phyloP scores from a whole-genome alignment of 352 stramenopile genomes.

The Pythium monospermum region DNA sequence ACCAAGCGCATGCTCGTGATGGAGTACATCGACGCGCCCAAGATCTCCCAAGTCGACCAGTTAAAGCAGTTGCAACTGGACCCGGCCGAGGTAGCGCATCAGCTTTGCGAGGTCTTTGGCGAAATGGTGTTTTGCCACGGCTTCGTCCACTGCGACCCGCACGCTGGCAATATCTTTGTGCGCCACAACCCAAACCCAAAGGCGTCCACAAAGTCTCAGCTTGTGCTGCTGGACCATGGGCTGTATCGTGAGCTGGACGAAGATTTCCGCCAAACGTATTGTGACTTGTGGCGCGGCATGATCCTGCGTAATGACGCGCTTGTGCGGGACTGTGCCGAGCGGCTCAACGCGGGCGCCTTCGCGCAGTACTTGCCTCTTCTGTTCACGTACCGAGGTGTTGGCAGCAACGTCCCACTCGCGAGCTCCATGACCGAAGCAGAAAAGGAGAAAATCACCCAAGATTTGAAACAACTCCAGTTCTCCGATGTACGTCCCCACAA shows the following conservation, averaged over 20 bases:
- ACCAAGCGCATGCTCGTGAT: constrained; percentile 93
- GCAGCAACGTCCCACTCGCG: constrained; percentile 53
- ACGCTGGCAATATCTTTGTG: constrained; percentile 94
- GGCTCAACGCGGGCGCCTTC: constrained; percentile 52
- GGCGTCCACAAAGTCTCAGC: constrained; percentile 63
- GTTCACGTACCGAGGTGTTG: constrained; percentile 82
- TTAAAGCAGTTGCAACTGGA: constrained; percentile 82
- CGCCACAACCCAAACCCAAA: constrained; percentile 44
- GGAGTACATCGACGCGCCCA: constrained; percentile 95
- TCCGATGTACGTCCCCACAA: constrained; percentile 42
- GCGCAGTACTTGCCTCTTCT: constrained; percentile 76
- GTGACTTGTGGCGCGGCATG: constrained; percentile 93
- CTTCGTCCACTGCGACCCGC: constrained; percentile 97
- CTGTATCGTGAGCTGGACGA: constrained; percentile 93
- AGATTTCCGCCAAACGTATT: constrained; percentile 93
- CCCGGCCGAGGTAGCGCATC: constrained; percentile 71
- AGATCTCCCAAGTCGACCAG: constrained; percentile 87
- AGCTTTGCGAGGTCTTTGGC: constrained; percentile 91
- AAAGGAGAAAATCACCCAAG: constrained; percentile 41
- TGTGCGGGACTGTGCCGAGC: constrained; percentile 50
- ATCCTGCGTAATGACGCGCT: constrained; percentile 87
- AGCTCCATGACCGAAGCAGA: constrained; percentile 67
- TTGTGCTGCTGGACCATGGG: constrained; percentile 97
- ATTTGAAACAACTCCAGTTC: constrained; percentile 63
- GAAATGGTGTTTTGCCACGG: constrained; percentile 94